phyloP scores from a whole-genome alignment of 1,284 basidiomycete species.

The Sanghuangporus sanghuang region DNA sequence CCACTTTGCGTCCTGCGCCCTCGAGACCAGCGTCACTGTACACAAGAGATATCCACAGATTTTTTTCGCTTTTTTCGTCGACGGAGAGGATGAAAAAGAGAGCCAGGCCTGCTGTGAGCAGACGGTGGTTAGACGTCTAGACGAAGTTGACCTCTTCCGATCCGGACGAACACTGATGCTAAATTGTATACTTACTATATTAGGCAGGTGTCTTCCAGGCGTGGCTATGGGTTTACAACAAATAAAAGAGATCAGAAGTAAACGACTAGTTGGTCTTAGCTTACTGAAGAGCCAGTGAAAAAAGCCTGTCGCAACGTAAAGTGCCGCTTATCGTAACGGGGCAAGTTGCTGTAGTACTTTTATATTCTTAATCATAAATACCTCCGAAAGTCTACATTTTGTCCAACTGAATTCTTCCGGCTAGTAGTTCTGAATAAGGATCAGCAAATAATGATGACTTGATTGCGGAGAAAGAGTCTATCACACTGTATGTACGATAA shows the following conservation, averaged over 20 bases:
- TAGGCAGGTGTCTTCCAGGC: not conserved
- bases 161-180: not conserved
- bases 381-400: not conserved
- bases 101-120: not conserved
- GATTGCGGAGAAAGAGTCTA: not conserved
- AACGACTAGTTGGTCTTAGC: not conserved
- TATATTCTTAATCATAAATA: not conserved
- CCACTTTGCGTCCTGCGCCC: constrained; percentile 10
- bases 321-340: not conserved
- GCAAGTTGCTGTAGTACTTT: not conserved
- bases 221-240: not conserved
- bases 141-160: not conserved
- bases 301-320: not conserved
- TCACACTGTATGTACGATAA: not conserved
- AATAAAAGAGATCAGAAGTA: not conserved
- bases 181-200: not conserved
- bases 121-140: not conserved
- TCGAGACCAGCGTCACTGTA: not conserved
- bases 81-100: not conserved
- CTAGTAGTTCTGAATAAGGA: too few species aligned
- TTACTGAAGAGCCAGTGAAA: not conserved
- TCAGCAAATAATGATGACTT: not conserved
- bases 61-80: not conserved
- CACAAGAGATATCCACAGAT: not conserved
- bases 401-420: not conserved